These are phyloP conservation scores for Margaritispora aquatica DNA, from an alignment of 495 filamentous ascomycete species.

Conservation along the genomic window DNA sequence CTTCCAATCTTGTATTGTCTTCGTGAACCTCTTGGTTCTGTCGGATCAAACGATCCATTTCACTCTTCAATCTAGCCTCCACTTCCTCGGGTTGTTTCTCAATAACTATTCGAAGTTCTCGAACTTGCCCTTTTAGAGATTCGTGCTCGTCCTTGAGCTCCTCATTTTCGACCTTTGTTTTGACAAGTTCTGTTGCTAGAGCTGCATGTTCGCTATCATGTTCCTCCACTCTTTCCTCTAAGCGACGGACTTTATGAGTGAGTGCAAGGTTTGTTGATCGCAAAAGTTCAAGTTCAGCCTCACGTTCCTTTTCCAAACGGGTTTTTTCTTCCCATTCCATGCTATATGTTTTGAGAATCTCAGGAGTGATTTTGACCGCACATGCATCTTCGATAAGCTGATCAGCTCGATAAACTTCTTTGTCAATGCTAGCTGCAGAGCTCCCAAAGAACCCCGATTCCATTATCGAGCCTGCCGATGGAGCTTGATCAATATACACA, in stretches of 20 bases:
- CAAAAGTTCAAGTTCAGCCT: conserved; percentile 74
- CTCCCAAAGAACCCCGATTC: conserved; percentile 98
- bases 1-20: conserved; percentile 83
- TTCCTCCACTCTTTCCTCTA: conserved; percentile 85
- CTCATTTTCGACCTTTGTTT: conserved; percentile 89
- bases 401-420: conserved; percentile 93
- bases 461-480: conserved; percentile 78
- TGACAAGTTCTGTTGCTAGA: conserved; percentile 83
- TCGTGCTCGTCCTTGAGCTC: conserved; percentile 84
- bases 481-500: conserved; percentile 90
- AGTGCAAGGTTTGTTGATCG: conserved; percentile 58
- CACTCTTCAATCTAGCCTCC: conserved; percentile 69
- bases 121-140: conserved; percentile 71
- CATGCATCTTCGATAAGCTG: conserved; percentile 91
- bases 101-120: conserved; percentile 74
- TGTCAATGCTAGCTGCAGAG: conserved; percentile 74
- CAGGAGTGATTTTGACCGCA: conserved; percentile 75
- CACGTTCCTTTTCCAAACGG: conserved; percentile 67
- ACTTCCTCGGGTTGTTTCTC: conserved; percentile 87
- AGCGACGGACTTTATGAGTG: conserved; percentile 61
- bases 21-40: conserved; percentile 92
- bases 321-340: conserved; percentile 90
- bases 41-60: conserved; percentile 90
- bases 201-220: conserved; percentile 91
- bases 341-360: conserved; percentile 72